These are phyloP conservation scores for Saccharomycopsis babjevae DNA, from an alignment of 805 yeast genomes.

Conservation along the genomic window DNA sequence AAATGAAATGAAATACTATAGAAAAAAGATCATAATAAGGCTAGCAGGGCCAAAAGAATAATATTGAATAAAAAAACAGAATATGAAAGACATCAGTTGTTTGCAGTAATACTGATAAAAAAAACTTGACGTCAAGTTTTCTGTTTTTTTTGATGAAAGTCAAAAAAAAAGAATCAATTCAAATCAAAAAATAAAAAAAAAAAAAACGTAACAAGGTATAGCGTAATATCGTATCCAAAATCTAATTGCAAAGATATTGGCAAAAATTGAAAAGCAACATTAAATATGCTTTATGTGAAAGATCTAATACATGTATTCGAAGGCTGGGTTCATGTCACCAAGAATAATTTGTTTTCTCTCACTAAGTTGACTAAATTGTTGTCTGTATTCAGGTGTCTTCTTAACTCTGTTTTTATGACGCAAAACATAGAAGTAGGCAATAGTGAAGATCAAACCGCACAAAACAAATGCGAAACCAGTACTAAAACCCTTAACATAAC, in stretches of 20 bases:
- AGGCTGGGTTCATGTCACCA: slow-evolving; percentile 32
- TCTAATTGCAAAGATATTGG: background rate
- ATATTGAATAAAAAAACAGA: background rate
- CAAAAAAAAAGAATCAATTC: background rate
- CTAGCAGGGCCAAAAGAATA: background rate
- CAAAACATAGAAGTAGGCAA: slow-evolving; percentile 6
- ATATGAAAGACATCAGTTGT: background rate
- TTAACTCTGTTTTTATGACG: slow-evolving; percentile 21
- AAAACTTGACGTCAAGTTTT: too few relatives aligned
- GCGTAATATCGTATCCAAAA: background rate
- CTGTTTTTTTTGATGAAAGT: background rate
- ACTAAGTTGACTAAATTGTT: slow-evolving; percentile 22
- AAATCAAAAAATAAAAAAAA: background rate
- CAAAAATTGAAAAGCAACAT: background rate
- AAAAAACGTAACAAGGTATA: background rate
- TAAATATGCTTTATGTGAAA: background rate
- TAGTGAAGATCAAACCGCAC: slow-evolving; percentile 1
- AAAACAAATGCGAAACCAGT: slow-evolving; percentile 10
- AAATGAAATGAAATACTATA: background rate
- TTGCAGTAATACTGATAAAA: background rate
- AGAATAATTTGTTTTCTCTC: slow-evolving; percentile 27
- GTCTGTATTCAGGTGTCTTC: slow-evolving; percentile 23
- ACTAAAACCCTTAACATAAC: slow-evolving; percentile 11
- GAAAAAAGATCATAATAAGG: background rate
- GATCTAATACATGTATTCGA: slow-evolving; percentile 27